Evolutionary conservation across 129 eudicot genomes (phyloP), one percentile per base, ranked within the genome.

Genomic region (Erigeron canadensis): DNA sequence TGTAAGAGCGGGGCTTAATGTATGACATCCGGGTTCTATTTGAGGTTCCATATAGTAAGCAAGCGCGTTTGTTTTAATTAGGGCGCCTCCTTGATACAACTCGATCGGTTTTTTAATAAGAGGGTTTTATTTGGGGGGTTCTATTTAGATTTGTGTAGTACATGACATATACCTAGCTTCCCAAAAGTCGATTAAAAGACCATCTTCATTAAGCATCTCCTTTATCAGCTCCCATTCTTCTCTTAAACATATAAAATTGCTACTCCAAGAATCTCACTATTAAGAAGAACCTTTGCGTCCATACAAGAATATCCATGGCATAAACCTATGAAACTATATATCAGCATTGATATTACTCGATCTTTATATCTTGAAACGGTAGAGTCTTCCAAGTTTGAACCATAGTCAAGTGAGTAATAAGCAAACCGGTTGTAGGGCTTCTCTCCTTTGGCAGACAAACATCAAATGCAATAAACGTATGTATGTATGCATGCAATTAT

Each of bases 151-250:
- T 28, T 28, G 34, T 28, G 34, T 28, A 28, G 34, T 23, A 23
- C 76, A 70, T 77, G 65, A 76, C 66, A 77, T 77, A 77, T 77
- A 70, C 81, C 70, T n/a, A n/a, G n/a, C n/a, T 59, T 64, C 51
- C 19, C 63, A 39, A 41, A 76, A 77, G 71, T 62, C 65, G 40
- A 69, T n/a, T n/a, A n/a, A n/a, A 65, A 75, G 13, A 75, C 79
- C 66, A 61, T 50, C 53, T 69, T 54, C 1, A 34, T n/a, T n/a
- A n/a, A 57, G 67, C 55, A 70, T 63, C 71, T 70, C 16, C 65
- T 61, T 48, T 75, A 75, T 55, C 60, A 12, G 38, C 39, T 7
- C 44, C 28, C 45, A 55, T 76, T 57, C 67, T 61, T 65, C 81
- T 60, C 47, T n/a, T n/a, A 69, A 50, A 47, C 63, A 77, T 8